phyloP scores from a whole-genome alignment of 257 asterid species.

The Phtheirospermum japonicum region DNA sequence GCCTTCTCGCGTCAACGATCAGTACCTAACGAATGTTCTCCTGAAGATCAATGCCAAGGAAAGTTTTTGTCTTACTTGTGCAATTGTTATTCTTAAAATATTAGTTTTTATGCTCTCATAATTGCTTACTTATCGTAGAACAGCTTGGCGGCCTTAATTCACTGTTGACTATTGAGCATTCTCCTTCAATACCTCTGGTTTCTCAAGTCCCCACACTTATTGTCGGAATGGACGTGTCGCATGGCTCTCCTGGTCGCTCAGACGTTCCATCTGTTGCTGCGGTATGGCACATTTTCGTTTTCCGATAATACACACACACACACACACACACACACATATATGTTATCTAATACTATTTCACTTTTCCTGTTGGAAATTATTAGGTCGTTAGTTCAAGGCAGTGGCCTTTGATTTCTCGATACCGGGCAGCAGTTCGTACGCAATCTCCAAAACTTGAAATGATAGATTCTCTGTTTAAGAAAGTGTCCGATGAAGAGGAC shows the following conservation, averaged over 20 bases:
- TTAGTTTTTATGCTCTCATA: background rate
- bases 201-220: conserved; percentile 57
- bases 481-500: conserved; percentile 38
- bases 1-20: conserved; percentile 61
- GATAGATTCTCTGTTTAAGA: conserved; percentile 54
- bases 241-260: conserved; percentile 73
- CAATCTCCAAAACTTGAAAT: conserved; percentile 67
- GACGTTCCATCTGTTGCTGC: conserved; percentile 79
- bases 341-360: background rate
- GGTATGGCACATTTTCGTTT: conserved; percentile 28
- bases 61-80: conserved; percentile 14
- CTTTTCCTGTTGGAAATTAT: conserved; percentile 13
- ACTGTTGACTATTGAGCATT: conserved; percentile 38
- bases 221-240: conserved; percentile 87
- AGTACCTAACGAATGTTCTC: conserved; percentile 63
- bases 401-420: conserved; percentile 67
- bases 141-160: conserved; percentile 83
- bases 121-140: conserved; percentile 11
- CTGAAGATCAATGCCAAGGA: conserved; percentile 71
- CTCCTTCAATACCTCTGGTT: conserved; percentile 37
- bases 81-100: background rate
- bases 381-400: conserved; percentile 70
- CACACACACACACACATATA: too few species aligned
- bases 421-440: conserved; percentile 66
- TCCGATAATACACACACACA: too few species aligned